Evolutionary conservation across 1,284 basidiomycete genomes (phyloP).

Genomic region (Melampsora americana): DNA sequence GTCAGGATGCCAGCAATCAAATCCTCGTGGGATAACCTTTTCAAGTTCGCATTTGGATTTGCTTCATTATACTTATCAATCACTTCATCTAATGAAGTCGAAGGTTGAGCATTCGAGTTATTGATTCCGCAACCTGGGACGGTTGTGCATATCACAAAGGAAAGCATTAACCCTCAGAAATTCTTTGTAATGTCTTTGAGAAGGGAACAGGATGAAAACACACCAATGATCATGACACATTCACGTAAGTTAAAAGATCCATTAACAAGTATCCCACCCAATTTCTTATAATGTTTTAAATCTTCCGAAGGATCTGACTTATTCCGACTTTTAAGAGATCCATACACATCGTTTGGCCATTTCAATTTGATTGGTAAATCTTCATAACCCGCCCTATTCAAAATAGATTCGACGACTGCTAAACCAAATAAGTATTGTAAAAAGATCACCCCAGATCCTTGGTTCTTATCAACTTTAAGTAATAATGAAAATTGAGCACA

Average conservation of each 20-base stretch:
- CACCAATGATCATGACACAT: constrained; percentile 37
- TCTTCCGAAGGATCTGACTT: constrained; percentile 55
- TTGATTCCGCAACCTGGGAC: constrained; percentile 81
- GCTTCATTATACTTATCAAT: constrained; percentile 54
- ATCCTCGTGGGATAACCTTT: constrained; percentile 66
- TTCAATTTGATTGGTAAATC: constrained; percentile 71
- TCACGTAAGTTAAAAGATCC: constrained; percentile 68
- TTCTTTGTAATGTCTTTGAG: neutral
- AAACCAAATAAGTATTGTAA: constrained; percentile 91
- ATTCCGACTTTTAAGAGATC: constrained; percentile 59
- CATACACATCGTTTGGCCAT: constrained; percentile 98
- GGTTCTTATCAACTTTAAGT: constrained; percentile 61
- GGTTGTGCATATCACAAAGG: constrained; percentile 10
- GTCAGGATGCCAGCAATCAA: constrained; percentile 72
- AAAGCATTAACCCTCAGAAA: constrained; percentile 3
- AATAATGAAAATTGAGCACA: constrained; percentile 79
- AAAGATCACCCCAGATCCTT: constrained; percentile 75
- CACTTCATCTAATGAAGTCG: constrained; percentile 61
- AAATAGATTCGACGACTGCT: constrained; percentile 80
- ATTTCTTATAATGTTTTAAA: constrained; percentile 60
- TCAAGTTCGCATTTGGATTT: constrained; percentile 55
- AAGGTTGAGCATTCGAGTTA: constrained; percentile 75
- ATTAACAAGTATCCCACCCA: constrained; percentile 88
- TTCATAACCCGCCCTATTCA: constrained; percentile 54
- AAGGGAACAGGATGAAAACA: constrained; percentile 1